These are phyloP conservation scores for Polygonum aviculare DNA, from an alignment of 148 eudicot species.

Conservation along the genomic window DNA sequence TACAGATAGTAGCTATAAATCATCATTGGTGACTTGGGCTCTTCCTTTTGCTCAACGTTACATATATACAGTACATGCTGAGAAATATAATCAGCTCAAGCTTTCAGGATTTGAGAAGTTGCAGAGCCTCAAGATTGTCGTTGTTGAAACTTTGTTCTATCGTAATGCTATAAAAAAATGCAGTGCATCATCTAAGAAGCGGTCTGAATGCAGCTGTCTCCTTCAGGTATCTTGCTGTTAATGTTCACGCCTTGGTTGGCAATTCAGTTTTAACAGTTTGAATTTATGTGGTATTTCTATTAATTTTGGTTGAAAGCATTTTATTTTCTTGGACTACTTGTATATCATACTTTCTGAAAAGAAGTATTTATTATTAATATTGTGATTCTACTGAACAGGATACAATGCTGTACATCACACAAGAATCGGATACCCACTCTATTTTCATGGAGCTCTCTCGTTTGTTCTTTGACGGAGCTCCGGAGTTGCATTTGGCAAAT, in stretches of 20 bases:
- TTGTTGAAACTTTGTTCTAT: conserved; percentile 67
- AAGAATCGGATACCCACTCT: conserved; percentile 57
- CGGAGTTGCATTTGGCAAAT: conserved; percentile 73
- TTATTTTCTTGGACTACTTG: no score
- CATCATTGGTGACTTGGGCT: conserved; percentile 67
- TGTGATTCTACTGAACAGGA: conserved; percentile 24
- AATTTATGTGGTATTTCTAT: no score
- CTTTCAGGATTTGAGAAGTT: conserved; percentile 42
- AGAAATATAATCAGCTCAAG: conserved; percentile 56
- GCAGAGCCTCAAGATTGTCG: conserved; percentile 36
- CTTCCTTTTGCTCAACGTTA: conserved; percentile 95
- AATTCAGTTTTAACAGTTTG: no score
- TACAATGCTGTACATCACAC: conserved; percentile 48
- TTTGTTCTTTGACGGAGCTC: conserved; percentile 46
- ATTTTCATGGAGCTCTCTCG: conserved; percentile 79
- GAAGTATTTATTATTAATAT: no score
- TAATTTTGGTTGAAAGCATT: no score
- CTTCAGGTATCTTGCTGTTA: conserved; percentile 46
- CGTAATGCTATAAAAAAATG: conserved; percentile 57
- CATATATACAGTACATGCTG: conserved; percentile 47
- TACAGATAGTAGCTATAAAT: conserved; percentile 44
- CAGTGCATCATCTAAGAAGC: conserved; percentile 45
- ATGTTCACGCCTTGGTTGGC: background rate
- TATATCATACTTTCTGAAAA: no score
- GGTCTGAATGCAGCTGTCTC: conserved; percentile 58